Evolutionary conservation across 441 rosid species (phyloP).

Genomic region (Adansonia rubrostipa): DNA sequence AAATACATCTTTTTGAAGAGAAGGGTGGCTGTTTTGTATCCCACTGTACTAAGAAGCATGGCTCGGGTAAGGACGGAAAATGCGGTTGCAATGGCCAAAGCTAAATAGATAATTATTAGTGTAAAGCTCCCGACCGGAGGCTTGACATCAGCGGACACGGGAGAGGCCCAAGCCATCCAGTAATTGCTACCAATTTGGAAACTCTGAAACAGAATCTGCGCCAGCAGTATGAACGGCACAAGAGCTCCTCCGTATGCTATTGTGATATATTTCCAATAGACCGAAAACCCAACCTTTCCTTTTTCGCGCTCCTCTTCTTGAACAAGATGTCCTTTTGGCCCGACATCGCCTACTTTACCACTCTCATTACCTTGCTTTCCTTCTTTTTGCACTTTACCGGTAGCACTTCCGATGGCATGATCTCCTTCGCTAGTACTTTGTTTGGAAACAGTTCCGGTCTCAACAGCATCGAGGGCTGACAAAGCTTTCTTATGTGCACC

Average conservation of each 20-base stretch:
- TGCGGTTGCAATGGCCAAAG: constrained; percentile 69
- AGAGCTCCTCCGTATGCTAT: constrained; percentile 85
- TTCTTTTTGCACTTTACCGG: constrained; percentile 36
- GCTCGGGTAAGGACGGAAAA: constrained; percentile 64
- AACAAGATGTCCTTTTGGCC: constrained; percentile 64
- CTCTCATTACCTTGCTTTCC: constrained; percentile 43
- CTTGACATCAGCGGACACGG: constrained; percentile 61
- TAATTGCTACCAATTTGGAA: constrained; percentile 90
- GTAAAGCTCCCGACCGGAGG: constrained; percentile 54
- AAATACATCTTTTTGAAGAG: constrained; percentile 82
- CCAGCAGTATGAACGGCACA: constrained; percentile 73
- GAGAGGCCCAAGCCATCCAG: constrained; percentile 98
- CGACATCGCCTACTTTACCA: constrained; percentile 42
- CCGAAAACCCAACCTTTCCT: constrained; percentile 73
- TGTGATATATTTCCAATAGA: constrained; percentile 80
- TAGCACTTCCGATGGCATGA: constrained; percentile 12
- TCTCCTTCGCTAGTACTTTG: constrained; percentile 30
- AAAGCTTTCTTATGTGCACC: constrained; percentile 82
- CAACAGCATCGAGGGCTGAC: constrained; percentile 52
- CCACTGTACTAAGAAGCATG: constrained; percentile 64
- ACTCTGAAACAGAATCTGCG: constrained; percentile 61
- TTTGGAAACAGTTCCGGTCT: constrained; percentile 40
- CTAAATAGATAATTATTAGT: constrained; percentile 67
- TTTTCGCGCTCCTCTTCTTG: constrained; percentile 96
- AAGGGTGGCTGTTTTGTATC: constrained; percentile 80